Base-by-base conservation (phyloP, 495 filamentous ascomycete genomes). In the Pyronema domesticum region DNA sequence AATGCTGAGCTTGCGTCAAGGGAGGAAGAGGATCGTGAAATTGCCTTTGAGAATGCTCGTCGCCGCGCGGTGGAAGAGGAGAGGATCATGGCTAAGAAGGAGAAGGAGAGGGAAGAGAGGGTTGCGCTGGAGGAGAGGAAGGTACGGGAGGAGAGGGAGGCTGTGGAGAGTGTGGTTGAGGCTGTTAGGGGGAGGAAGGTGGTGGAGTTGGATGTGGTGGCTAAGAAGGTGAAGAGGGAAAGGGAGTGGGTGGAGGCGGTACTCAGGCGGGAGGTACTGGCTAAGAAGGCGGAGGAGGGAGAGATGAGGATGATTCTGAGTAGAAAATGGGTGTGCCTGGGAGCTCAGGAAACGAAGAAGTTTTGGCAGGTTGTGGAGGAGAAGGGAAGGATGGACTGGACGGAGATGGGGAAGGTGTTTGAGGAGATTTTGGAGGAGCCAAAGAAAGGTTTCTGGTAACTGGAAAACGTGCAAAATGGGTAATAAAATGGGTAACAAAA, bases 21-120 rank as follows among this genome's bases (percentile, higher is more conserved):
- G 17, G 67, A 61, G 7, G 71, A 67, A 50, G 65, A 70, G 5
- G 70, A 73, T 5, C 63, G 66, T 6, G 67, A 63, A n/a, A 58
- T 68, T 4, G 18, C 48, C 1, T 61, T 61, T 36, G 66, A 65
- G 13, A 72, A 72, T 60, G 66, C 65, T 37, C 61, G 60, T 36
- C 59, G 73, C 36, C 53, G 73, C 3, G 62, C 64, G 8, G 60
- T 64, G 3, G 57, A 58, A 8, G 72, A 73, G 47, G 57, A 65
- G 50, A 69, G 68, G 48, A 65, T 74, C 19, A 55, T 58, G 13
- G 67, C 57, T 44, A 62, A 46, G 56, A 58, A 58, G 34, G 60
- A 64, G 9, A 36, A 37, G 18, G 70, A 68, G 58, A 56, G 58
- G 39, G 37, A 7, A 0, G 42, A 39, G 23, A n/a, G 57, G 53